A percentile compares a stretch with the other conserved stretches of the same genome.
These are phyloP conservation scores for Tylopilus orsonianus DNA, from an alignment of 1,284 basidiomycete species.

Conservation along the genomic window DNA sequence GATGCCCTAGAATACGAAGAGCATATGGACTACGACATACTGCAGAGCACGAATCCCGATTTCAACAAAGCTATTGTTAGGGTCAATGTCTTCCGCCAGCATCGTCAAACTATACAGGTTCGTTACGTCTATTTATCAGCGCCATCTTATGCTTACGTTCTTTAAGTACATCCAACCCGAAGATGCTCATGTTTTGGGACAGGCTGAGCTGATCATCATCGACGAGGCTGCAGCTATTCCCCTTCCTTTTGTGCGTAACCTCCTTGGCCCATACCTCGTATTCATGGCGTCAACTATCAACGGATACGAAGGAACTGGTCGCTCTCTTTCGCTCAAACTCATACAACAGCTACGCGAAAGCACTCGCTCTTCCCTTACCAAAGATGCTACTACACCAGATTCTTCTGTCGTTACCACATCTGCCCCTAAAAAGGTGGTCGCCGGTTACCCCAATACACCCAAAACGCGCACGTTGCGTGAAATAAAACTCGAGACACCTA, in stretches of 20 bases:
- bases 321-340: slow-evolving; percentile 95
- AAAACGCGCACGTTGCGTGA: slow-evolving; percentile 85
- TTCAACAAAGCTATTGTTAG: slow-evolving; percentile 96
- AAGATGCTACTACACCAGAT: slow-evolving; percentile 51
- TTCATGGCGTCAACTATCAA: slow-evolving; percentile 99
- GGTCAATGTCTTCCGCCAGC: slow-evolving; percentile 92
- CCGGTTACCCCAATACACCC: slow-evolving; percentile 49
- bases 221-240: slow-evolving; percentile 99
- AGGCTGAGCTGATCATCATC: slow-evolving; percentile 97
- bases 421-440: slow-evolving; percentile 48
- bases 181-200: slow-evolving; percentile 95
- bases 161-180: slow-evolving; percentile 93
- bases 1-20: slow-evolving; percentile 96
- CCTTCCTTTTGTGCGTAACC: slow-evolving; percentile 89
- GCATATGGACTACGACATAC: slow-evolving; percentile 95
- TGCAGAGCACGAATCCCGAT: slow-evolving; percentile 91
- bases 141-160: not conserved
- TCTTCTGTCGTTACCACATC: slow-evolving; percentile 43
- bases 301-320: slow-evolving; percentile 98
- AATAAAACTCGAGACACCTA: slow-evolving; percentile 93
- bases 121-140: slow-evolving; percentile 17
- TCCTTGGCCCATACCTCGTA: slow-evolving; percentile 96
- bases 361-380: slow-evolving; percentile 70
- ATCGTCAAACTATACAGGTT: slow-evolving; percentile 93
- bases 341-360: slow-evolving; percentile 95